phyloP scores from a whole-genome alignment of 1,284 basidiomycete genomes.

The Takashimella koratensis region DNA sequence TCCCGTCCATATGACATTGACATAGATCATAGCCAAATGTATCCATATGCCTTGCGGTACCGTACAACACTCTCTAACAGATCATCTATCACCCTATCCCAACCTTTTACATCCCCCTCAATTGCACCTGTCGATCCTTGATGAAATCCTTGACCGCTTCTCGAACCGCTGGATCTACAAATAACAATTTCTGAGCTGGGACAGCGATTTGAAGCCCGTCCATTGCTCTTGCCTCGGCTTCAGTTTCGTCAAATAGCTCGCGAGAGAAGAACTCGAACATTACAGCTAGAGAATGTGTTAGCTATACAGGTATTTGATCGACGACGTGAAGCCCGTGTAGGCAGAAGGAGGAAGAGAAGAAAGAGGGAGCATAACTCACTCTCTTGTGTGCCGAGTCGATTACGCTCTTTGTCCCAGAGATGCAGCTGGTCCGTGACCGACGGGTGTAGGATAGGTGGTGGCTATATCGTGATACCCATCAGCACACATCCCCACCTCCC shows the following conservation, averaged over 20 bases:
- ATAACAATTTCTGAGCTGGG: constrained; percentile 31
- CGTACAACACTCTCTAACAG: too few relatives aligned
- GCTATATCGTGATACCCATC: constrained; percentile 13
- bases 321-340: neutral
- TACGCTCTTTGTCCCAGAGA: constrained; percentile 95
- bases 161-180: constrained; percentile 37
- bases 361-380: constrained; percentile 52
- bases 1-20: too few relatives aligned
- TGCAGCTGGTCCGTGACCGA: constrained; percentile 96
- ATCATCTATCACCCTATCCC: too few relatives aligned
- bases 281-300: constrained; percentile 25
- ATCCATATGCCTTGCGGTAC: too few relatives aligned
- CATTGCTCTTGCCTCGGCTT: constrained; percentile 33
- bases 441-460: constrained; percentile 43
- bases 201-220: constrained; percentile 27
- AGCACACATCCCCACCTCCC: neutral
- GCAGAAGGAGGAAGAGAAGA: neutral
- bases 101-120: constrained; percentile 26
- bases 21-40: too few relatives aligned
- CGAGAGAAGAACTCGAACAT: constrained; percentile 45
- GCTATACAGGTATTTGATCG: neutral
- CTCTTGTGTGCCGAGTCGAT: constrained; percentile 80
- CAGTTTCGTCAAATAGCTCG: constrained; percentile 42
- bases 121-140: constrained; percentile 28
- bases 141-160: constrained; percentile 43